Evolutionary conservation across 805 yeast genomes (phyloP).

Genomic region (Candida nanaspora): DNA sequence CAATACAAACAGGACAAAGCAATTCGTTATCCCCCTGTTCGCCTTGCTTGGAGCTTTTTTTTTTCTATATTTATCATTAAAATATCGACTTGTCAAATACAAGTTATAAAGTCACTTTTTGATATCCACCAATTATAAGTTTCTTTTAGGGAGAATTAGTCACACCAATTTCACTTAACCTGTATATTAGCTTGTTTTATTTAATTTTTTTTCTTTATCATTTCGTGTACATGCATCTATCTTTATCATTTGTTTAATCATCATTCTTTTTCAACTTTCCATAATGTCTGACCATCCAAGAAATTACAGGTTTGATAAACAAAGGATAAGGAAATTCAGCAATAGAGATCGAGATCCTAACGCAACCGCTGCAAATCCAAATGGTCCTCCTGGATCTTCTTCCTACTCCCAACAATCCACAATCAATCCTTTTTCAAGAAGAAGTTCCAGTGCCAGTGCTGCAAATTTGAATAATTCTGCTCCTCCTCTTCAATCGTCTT

Average conservation of each 20-base stretch:
- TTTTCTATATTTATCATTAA: too few relatives aligned
- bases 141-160: too few relatives aligned
- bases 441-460: conserved; percentile 1
- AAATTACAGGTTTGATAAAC: conserved; percentile 16
- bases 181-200: too few relatives aligned
- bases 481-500: not conserved
- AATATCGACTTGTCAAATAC: too few relatives aligned
- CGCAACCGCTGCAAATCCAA: not conserved
- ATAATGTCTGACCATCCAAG: conserved; percentile 13
- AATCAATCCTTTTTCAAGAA: conserved; percentile 23
- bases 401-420: conserved; percentile 15
- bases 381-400: conserved; percentile 4
- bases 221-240: too few relatives aligned
- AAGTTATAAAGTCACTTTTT: too few relatives aligned
- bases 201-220: too few relatives aligned
- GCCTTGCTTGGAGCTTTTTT: too few relatives aligned
- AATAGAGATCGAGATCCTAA: not conserved
- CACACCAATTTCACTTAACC: too few relatives aligned
- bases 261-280: not conserved
- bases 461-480: not conserved
- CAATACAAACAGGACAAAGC: too few relatives aligned
- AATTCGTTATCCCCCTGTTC: too few relatives aligned
- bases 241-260: not conserved
- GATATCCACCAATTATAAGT: too few relatives aligned
- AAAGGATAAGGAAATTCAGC: conserved; percentile 5